These are phyloP conservation scores for Skeletonema costatum DNA, from an alignment of 108 stramenopile species.

Conservation along the genomic window DNA sequence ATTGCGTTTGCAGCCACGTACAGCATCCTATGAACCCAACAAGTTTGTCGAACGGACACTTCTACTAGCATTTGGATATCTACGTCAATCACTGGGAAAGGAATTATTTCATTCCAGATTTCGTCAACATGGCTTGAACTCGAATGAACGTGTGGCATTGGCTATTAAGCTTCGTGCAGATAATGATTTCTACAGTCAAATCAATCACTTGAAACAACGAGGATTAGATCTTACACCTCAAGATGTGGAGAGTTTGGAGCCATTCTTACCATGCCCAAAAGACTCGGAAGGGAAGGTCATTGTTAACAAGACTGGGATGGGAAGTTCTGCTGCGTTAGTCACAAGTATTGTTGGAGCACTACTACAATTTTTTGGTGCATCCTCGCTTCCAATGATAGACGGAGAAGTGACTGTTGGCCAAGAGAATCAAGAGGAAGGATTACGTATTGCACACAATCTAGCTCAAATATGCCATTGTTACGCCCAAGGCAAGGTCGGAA, in stretches of 20 bases:
- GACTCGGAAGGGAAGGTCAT: constrained; percentile 54
- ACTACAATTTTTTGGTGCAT: constrained; percentile 41
- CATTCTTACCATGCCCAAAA: constrained; percentile 79
- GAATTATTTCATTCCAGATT: constrained; percentile 25
- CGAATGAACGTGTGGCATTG: constrained; percentile 22
- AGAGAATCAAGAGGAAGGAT: constrained; percentile 15
- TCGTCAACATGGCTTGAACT: constrained; percentile 5
- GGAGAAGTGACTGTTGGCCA: neutral
- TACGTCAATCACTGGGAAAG: constrained; percentile 38
- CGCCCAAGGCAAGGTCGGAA: constrained; percentile 97
- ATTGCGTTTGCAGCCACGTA: constrained; percentile 17
- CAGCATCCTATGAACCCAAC: constrained; percentile 30
- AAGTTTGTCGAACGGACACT: constrained; percentile 90
- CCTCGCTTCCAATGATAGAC: constrained; percentile 9
- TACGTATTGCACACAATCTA: constrained; percentile 78
- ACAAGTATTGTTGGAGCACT: constrained; percentile 89
- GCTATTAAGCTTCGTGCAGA: constrained; percentile 87
- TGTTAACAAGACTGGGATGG: constrained; percentile 94
- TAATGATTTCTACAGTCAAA: constrained; percentile 97
- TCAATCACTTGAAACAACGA: constrained; percentile 56
- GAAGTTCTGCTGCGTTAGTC: constrained; percentile 90
- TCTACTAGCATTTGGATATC: constrained; percentile 66
- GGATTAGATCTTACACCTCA: constrained; percentile 62
- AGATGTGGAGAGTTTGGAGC: constrained; percentile 66
- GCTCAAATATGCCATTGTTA: constrained; percentile 93